These are phyloP conservation scores for Catharanthus roseus DNA, from an alignment of 257 asterid genomes.

Conservation along the genomic window DNA sequence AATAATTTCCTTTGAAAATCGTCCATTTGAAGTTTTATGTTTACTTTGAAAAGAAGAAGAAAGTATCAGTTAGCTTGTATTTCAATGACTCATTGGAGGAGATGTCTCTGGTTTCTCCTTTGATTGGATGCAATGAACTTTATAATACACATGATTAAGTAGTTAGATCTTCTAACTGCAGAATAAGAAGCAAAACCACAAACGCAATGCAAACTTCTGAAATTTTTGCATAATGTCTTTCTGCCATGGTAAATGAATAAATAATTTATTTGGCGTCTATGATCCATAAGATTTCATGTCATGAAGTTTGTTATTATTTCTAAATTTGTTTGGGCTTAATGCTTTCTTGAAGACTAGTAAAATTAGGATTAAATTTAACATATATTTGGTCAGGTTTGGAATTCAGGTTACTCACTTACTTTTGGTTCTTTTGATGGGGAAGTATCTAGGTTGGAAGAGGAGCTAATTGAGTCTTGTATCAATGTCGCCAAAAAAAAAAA, in stretches of 20 bases:
- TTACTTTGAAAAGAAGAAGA: neutral
- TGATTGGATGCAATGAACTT: neutral
- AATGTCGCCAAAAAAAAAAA: neutral
- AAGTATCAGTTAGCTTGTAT: neutral
- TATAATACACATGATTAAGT: neutral
- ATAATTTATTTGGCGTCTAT: neutral
- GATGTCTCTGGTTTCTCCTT: neutral
- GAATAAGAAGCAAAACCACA: neutral
- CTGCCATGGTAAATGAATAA: neutral
- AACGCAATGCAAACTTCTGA: neutral
- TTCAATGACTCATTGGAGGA: neutral
- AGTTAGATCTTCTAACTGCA: neutral
- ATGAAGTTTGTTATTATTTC: neutral
- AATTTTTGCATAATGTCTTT: neutral
- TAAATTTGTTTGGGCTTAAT: neutral
- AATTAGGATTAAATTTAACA: neutral
- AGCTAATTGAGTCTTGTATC: neutral
- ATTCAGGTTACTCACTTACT: neutral
- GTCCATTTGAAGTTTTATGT: neutral
- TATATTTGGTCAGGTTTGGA: neutral
- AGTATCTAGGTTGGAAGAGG: neutral
- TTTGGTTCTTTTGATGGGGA: neutral
- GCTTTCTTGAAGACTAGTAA: neutral
- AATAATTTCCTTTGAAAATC: neutral
- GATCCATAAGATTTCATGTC: neutral